Base-by-base conservation (phyloP, 2,329 filamentous ascomycete genomes). In the Zopfia rhizophila region DNA sequence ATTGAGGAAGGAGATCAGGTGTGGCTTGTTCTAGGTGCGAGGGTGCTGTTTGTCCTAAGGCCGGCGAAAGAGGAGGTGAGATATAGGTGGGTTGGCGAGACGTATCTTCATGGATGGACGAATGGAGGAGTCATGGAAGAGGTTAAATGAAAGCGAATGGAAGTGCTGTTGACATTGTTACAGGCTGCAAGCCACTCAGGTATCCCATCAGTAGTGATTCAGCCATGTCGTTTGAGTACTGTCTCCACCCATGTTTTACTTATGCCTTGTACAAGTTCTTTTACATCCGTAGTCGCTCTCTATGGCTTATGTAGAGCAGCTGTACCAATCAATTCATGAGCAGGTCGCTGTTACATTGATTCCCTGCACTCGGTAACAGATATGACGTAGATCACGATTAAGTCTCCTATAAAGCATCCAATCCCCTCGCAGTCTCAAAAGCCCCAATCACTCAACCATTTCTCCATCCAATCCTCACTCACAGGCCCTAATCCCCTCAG, bases 1-100 rank as follows among this genome's bases (percentile, higher is more conserved):
- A 35, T 30, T 10, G 14, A 24, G 4, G 18, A 21, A 1, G 32
- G 25, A 12, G 51, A 58, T 30, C 25, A 58, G 13, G 10, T 45
- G n/a, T 58, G 55, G 48, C 14, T 58, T 5, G 40, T 37, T n/a
- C 23, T 47, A 23, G 52, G 51, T 5, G 16, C 45, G 1, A 51
- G 33, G 10, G 46, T 55, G 23, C 55, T 52, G 4, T 38, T 46
- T 19, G 16, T 55, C 1, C 19, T 58, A 3, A 35, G 55, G n/a
- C 37, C 29, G 2, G 7, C 27, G 6, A n/a, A n/a, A n/a, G 13
- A 19, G 7, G 35, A 39, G 2, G 42, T 35, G 2, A 38, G 7
- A 11, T 47, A 46, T 36, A 43, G 27, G 24, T 7, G 51, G 0
- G 7, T 58, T 11, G 51, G 54, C 4, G 38, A 48, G 29, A 24